Conservation (phyloP, 2,329 filamentous ascomycete species). For the Leptographium wingfieldii region DNA sequence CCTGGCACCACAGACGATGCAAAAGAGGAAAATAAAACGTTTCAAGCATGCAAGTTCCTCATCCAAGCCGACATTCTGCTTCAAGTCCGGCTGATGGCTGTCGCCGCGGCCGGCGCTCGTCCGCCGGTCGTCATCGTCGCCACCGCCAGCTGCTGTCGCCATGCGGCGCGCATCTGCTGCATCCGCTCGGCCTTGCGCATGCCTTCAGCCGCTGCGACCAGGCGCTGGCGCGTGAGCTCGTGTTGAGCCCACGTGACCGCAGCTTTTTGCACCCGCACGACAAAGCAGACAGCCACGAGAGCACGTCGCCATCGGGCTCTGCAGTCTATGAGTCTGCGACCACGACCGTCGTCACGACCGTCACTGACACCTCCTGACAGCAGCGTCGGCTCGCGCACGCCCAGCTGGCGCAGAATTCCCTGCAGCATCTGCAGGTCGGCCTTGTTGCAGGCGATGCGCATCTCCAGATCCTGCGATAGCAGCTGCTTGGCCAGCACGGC, state of each 20-base stretch:
- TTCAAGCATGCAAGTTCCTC: too few species aligned
- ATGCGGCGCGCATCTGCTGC: conserved; percentile 25
- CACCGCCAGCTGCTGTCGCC: conserved; percentile 14
- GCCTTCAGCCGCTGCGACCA: conserved; percentile 36
- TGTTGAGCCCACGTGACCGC: conserved; percentile 38
- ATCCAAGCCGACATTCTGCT: too few species aligned
- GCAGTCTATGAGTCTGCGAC: conserved; percentile 15
- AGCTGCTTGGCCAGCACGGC: conserved; percentile 80
- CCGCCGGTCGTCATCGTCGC: neutral
- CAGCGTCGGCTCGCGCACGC: conserved; percentile 21
- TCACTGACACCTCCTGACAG: neutral
- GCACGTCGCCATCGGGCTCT: conserved; percentile 9
- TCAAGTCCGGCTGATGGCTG: too few species aligned
- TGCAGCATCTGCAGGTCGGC: conserved; percentile 77
- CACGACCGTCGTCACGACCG: neutral
- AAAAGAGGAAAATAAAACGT: too few species aligned
- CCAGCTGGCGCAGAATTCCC: conserved; percentile 57
- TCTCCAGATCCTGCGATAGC: conserved; percentile 64
- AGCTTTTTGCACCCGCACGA: conserved; percentile 36
- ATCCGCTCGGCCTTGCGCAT: conserved; percentile 32
- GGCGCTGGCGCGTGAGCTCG: conserved; percentile 34
- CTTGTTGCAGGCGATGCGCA: conserved; percentile 86
- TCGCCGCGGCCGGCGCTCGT: neutral
- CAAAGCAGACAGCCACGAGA: conserved; percentile 32
- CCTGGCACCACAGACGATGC: too few species aligned